A percentile compares a stretch with the other conserved stretches of the same genome.
These are phyloP conservation scores for Fusarium penzigii DNA, from an alignment of 2,329 filamentous ascomycete genomes.

Conservation along the genomic window DNA sequence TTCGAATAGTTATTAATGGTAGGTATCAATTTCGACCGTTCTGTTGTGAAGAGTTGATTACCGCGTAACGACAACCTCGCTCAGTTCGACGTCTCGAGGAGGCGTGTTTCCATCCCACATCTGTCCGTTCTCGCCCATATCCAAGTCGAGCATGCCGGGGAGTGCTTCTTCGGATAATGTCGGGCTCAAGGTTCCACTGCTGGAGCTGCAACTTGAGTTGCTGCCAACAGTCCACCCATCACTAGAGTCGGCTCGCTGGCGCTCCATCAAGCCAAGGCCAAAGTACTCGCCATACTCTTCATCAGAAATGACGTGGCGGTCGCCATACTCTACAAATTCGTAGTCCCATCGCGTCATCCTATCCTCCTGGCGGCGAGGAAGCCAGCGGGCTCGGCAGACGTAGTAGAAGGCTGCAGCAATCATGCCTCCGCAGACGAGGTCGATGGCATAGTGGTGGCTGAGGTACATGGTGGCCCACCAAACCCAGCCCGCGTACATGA, in stretches of 20 bases:
- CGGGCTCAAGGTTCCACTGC: slow-evolving; percentile 52
- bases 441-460: slow-evolving; percentile 94
- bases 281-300: slow-evolving; percentile 52
- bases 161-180: slow-evolving; percentile 47
- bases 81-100: slow-evolving; percentile 45
- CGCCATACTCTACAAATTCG: slow-evolving; percentile 86
- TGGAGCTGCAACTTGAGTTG: slow-evolving; percentile 64
- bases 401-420: slow-evolving; percentile 80
- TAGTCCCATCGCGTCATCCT: slow-evolving; percentile 94
- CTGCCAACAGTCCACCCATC: slow-evolving; percentile 92
- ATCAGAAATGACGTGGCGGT: slow-evolving; percentile 47
- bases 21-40: not conserved
- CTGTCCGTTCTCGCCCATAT: slow-evolving; percentile 39
- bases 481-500: slow-evolving; percentile 86
- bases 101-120: slow-evolving; percentile 27
- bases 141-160: slow-evolving; percentile 37
- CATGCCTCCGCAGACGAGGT: slow-evolving; percentile 83
- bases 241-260: slow-evolving; percentile 56
- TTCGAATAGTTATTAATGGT: slow-evolving; percentile 4
- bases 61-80: slow-evolving; percentile 46
- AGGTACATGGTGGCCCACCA: slow-evolving; percentile 99
- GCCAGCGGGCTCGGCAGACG: slow-evolving; percentile 74
- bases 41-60: slow-evolving; percentile 23
- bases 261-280: slow-evolving; percentile 47
- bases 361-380: slow-evolving; percentile 79